Base-by-base conservation (phyloP, 2,329 filamentous ascomycete genomes). In the Fusarium aywerte region DNA sequence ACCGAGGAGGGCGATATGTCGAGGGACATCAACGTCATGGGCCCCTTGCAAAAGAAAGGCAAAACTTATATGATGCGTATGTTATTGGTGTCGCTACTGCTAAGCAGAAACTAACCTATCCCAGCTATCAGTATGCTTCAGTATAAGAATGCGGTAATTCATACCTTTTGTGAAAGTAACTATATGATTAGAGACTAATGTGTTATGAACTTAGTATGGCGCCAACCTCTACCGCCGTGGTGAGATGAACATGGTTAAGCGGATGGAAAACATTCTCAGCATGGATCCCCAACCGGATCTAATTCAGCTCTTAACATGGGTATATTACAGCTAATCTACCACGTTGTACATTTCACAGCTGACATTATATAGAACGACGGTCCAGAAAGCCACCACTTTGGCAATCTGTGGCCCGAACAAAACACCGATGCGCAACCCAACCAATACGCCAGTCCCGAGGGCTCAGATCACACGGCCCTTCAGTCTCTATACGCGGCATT, bases 401-500 rank as follows among this genome's bases (percentile, higher is more conserved):
- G 48, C 25, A 51, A 51, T 9, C 18, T 51, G 3, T 51, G 48
- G 48, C 48, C 48, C 10, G 48, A 51, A 16, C 48, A 36, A 21
- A 51, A 38, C 35, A 51, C 48, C 18, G 48, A 51, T 29, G 9
- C 16, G 5, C 48, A 51, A 21, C 48, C 35, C 11, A 51, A 51
- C 18, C 48, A 51, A 39, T 51, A 51, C 16, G 35, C 35, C 16
- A 51, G 25, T 12, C 48, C 48, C n/a, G 21, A 40, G 9, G 48
- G 33, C 2, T 51, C 48, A 5, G 48, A 51, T 11, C 25, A 51
- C 15, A 51, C 48, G 4, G 35, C 15, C 16, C 23, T 51, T 15
- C 48, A 51, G 16, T 15, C 48, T 3, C 27, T 32, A 23, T 53
- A 43, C 33, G 9, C 44, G 1, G 32, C 44, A 12, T 48, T 48